phyloP scores from a whole-genome alignment of 345 rosid genomes.

The Luvunga scandens region DNA sequence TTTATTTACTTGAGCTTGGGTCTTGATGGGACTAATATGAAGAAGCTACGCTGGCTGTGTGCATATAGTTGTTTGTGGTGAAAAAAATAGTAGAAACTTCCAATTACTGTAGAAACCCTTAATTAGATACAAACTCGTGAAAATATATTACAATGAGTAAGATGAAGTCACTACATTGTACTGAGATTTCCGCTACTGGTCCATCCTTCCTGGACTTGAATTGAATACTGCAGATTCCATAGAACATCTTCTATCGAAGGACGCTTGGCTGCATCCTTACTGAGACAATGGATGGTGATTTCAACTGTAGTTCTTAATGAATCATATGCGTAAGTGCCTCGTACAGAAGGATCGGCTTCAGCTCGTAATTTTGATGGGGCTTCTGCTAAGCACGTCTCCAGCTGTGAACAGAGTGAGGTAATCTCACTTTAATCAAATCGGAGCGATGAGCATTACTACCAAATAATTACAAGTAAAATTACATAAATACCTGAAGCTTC shows the following conservation, averaged over 20 bases:
- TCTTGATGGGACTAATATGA: neutral
- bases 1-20: neutral
- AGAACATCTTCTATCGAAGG: slow-evolving; percentile 91
- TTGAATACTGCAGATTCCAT: slow-evolving; percentile 90
- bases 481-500: slow-evolving; percentile 47
- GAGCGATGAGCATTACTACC: neutral
- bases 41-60: neutral
- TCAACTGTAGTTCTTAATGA: slow-evolving; percentile 71
- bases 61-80: neutral
- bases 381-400: slow-evolving; percentile 58
- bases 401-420: slow-evolving; percentile 30
- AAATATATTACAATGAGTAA: neutral
- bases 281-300: slow-evolving; percentile 72
- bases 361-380: slow-evolving; percentile 46
- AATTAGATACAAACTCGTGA: neutral
- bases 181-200: slow-evolving; percentile 72
- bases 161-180: slow-evolving; percentile 17
- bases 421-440: too few species aligned
- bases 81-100: neutral
- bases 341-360: slow-evolving; percentile 53
- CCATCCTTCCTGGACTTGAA: slow-evolving; percentile 94
- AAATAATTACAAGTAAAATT: neutral
- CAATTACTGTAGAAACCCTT: neutral
- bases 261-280: slow-evolving; percentile 50
- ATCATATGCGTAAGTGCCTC: slow-evolving; percentile 72